A percentile compares a stretch with the other conserved stretches of the same genome.
phyloP scores from a whole-genome alignment of 768 basidiomycete species.

The Guyanaporus albipodus region DNA sequence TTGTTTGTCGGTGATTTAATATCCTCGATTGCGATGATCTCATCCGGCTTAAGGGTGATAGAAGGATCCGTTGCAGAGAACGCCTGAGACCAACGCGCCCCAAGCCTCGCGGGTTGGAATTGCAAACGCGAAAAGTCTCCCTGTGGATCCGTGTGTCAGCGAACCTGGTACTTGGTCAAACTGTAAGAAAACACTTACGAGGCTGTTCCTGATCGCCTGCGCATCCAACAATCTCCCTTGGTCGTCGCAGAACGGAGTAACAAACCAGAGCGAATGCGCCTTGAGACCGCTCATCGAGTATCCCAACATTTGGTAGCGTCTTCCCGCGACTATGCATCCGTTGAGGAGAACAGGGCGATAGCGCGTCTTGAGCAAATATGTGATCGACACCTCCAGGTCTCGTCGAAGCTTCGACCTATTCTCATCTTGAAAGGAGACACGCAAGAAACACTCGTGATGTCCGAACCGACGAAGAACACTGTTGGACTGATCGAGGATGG shows the following conservation, averaged over 20 bases:
- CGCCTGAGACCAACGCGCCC: conserved; percentile 52
- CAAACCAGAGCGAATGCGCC: conserved; percentile 48
- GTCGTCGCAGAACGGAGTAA: conserved; percentile 37
- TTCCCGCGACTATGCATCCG: conserved; percentile 40
- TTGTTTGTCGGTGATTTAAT: conserved; percentile 23
- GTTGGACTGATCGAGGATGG: conserved; percentile 37
- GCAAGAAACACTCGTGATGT: conserved; percentile 41
- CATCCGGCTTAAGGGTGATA: conserved; percentile 31
- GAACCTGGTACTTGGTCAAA: neutral
- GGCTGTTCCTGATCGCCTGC: conserved; percentile 27
- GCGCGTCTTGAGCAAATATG: conserved; percentile 30
- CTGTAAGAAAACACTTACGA: conserved; percentile 24
- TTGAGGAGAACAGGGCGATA: conserved; percentile 33
- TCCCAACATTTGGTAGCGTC: conserved; percentile 44
- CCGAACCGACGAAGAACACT: conserved; percentile 35
- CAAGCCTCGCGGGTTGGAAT: conserved; percentile 44
- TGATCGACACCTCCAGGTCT: conserved; percentile 30
- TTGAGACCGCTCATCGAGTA: conserved; percentile 53
- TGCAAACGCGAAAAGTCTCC: conserved; percentile 38
- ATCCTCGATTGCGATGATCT: conserved; percentile 35
- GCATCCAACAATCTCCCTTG: conserved; percentile 25
- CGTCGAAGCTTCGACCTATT: conserved; percentile 36
- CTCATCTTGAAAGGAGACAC: conserved; percentile 49
- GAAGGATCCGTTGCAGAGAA: conserved; percentile 51
- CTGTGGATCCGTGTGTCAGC: conserved; percentile 20